phyloP scores from a whole-genome alignment of 805 yeast species.

The Lipomyces lipofer region DNA sequence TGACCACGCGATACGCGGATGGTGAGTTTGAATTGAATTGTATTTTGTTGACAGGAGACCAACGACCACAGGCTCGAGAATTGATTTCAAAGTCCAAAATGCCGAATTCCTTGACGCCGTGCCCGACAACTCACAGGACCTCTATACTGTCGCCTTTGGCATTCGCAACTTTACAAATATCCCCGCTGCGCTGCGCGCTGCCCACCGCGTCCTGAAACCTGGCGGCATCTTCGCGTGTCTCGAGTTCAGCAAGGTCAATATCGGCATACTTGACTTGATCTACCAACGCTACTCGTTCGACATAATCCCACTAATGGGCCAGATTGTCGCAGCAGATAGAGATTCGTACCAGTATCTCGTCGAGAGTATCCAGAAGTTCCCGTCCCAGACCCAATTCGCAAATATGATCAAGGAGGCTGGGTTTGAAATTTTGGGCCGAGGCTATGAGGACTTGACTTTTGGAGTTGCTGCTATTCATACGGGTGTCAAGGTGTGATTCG shows the following conservation, averaged over 20 bases:
- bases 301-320: constrained; percentile 90
- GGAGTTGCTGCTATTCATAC: constrained; percentile 96
- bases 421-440: constrained; percentile 82
- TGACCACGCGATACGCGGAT: constrained; percentile 57
- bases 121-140: constrained; percentile 84
- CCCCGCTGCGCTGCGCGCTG: constrained; percentile 92
- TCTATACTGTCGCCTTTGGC: constrained; percentile 96
- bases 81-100: constrained; percentile 82
- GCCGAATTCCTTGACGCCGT: constrained; percentile 87
- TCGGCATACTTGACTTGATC: constrained; percentile 62
- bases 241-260: constrained; percentile 88
- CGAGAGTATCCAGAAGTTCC: constrained; percentile 89
- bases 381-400: constrained; percentile 87
- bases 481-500: constrained; percentile 63
- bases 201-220: constrained; percentile 91
- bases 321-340: constrained; percentile 89
- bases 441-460: constrained; percentile 90
- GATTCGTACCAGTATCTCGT: constrained; percentile 96
- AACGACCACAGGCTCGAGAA: constrained; percentile 50
- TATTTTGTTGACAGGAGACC: constrained; percentile 19
- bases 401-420: constrained; percentile 94
- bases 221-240: constrained; percentile 98
- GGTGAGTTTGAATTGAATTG: constrained; percentile 44
- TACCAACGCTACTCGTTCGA: constrained; percentile 90
- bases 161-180: constrained; percentile 94